Evolutionary conservation across 208 protist species (phyloP), one percentile per base, ranked within the genome.

Genomic region (Leishmania turanica): DNA sequence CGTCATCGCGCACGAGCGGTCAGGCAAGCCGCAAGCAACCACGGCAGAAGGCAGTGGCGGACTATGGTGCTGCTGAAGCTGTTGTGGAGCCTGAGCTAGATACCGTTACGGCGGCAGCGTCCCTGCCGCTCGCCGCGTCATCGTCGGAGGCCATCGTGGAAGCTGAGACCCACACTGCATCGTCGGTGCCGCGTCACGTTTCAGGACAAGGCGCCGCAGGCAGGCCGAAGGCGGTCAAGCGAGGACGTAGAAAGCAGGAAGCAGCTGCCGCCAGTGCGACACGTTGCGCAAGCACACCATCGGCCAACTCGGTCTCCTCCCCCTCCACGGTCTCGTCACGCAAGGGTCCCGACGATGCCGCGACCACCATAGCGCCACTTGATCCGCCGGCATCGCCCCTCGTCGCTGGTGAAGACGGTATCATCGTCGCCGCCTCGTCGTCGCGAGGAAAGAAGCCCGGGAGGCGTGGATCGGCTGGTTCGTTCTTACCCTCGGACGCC

Each of bases 1-100:
- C 77, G 15, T 75, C 78, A 1, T 21, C 77, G 37, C 80, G 65
- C 27, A 42, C 74, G n/a, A 66, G 34, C 27, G 40, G 62, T 15
- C 37, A 75, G 11, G 62, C 72, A 5, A 65, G 73, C 54, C 77
- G 74, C 40, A 86, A 82, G 64, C 78, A 79, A 34, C 7, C 68
- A 7, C 62, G 31, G 54, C 74, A 69, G 68, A 76, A 75, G 62
- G 47, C 56, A 62, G 53, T 15, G 58, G 56, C 21, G 40, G 51
- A 76, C 49, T 76, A 76, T 42, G 51, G 71, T 27, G 51, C 70
- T 6, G 56, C 60, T 24, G 69, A 51, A 21, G 82, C 58, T 27
- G 24, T 75, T 17, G 77, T 79, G 13, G 77, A 78, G 73, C 53
- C 84, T 66, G 66, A 75, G 65, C 31, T 80, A 19, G 80, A 84